Conservation (phyloP, 2,329 filamentous ascomycete species). For the Colletotrichum sidae region DNA sequence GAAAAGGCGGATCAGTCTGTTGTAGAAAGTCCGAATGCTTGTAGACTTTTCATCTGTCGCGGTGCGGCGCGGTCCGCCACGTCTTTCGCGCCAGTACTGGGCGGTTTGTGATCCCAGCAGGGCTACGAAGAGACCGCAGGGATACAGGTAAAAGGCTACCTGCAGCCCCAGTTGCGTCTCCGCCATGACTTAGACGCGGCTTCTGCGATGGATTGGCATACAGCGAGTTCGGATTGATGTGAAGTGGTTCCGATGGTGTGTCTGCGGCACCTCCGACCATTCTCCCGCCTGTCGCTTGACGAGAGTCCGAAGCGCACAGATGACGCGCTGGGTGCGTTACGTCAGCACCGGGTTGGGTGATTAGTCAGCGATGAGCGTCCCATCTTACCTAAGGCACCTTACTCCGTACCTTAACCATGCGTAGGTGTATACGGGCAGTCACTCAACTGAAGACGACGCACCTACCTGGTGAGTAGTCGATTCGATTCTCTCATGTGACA, state of each 20-base stretch:
- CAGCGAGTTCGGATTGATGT: constrained; percentile 4
- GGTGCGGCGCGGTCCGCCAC: constrained; percentile 41
- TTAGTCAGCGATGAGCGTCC: neutral
- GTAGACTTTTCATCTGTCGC: constrained; percentile 42
- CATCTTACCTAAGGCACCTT: too few species aligned
- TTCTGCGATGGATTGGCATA: constrained; percentile 10
- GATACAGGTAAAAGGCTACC: constrained; percentile 55
- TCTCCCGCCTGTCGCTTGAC: neutral
- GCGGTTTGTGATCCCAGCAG: constrained; percentile 51
- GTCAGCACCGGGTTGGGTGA: neutral
- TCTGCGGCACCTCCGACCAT: constrained; percentile 23
- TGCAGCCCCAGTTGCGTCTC: constrained; percentile 49
- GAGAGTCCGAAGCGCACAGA: constrained; percentile 1
- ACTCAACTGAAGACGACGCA: too few species aligned
- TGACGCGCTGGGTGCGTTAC: neutral
- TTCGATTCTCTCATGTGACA: too few species aligned
- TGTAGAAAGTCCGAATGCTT: constrained; percentile 45
- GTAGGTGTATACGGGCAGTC: too few species aligned
- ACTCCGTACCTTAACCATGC: too few species aligned
- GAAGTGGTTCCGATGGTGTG: constrained; percentile 18
- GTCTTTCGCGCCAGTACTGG: constrained; percentile 50
- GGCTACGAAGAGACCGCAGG: constrained; percentile 51
- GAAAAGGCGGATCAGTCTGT: constrained; percentile 49
- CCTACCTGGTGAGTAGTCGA: too few species aligned
- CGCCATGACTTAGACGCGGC: constrained; percentile 44